Conservation (phyloP, 257 asterid genomes). For the Mitragyna speciosa region DNA sequence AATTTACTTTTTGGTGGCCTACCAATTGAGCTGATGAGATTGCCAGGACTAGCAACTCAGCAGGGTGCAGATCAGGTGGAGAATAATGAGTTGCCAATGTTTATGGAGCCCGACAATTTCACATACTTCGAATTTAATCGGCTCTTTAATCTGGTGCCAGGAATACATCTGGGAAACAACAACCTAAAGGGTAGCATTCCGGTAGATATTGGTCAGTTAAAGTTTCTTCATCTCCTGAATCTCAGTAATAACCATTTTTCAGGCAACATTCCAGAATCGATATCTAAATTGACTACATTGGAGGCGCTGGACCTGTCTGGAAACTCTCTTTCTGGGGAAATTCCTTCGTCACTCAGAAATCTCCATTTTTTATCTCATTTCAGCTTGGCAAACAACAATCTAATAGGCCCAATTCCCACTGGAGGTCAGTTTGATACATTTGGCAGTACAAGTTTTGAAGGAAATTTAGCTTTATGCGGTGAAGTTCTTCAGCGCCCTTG, state of each 20-base stretch:
- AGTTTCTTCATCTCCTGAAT: conserved; percentile 65
- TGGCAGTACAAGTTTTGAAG: conserved; percentile 58
- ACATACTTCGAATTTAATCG: conserved; percentile 80
- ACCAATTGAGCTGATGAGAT: too few relatives aligned
- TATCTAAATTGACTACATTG: conserved; percentile 73
- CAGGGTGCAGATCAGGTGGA: too few relatives aligned
- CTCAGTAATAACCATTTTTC: conserved; percentile 64
- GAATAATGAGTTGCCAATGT: conserved; percentile 7
- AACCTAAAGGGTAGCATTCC: conserved; percentile 66
- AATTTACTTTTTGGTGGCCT: too few relatives aligned
- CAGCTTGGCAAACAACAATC: conserved; percentile 76
- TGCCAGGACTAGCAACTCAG: too few relatives aligned
- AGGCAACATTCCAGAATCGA: conserved; percentile 73
- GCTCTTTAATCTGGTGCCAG: conserved; percentile 72
- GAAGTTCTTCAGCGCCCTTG: background rate
- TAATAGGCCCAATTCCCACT: conserved; percentile 71
- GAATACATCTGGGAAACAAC: conserved; percentile 60
- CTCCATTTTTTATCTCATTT: conserved; percentile 80
- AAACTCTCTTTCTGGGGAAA: conserved; percentile 62
- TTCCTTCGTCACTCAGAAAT: conserved; percentile 67
- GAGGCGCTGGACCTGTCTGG: conserved; percentile 71
- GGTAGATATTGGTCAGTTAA: conserved; percentile 58
- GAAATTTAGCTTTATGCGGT: conserved; percentile 37
- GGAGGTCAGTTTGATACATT: conserved; percentile 95
- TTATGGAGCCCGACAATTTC: background rate